Base-by-base conservation (phyloP, 2,329 filamentous ascomycete species). In the Xenoacremonium recifei region DNA sequence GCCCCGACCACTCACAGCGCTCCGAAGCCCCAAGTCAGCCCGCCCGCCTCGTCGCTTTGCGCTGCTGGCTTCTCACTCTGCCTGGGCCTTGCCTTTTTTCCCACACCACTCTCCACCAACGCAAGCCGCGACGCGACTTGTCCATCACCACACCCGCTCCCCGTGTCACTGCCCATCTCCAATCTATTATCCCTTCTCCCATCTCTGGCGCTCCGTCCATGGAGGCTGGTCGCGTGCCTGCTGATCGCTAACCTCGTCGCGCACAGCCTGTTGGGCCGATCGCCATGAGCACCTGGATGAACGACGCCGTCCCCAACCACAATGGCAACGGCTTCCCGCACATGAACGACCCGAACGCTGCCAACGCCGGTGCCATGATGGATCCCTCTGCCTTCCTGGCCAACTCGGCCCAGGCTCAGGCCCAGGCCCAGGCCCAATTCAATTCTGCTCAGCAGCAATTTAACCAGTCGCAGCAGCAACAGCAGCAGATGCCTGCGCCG, bases 201-300 rank as follows among this genome's bases (percentile, higher is more conserved):
- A 51, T 60, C 56, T 55, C 53, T 63, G 58, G 52, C 56, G 53
- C 53, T 54, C 53, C 59, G 7, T 66, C 65, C 59, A 69, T 69
- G 66, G 68, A 63, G 67, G 61, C 59, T 61, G 61, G 54, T 58
- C 56, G 55, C 52, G 55, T 66, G 57, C 55, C 58, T 62, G 56
- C 61, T 67, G 59, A 66, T 70, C 60, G 65, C 69, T 73, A 66
- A 77, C 72, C 59, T 64, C 60, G 62, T 58, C 56, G 56, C 61
- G 58, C 58, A 59, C 60, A 69, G 66, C 60, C 65, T 66, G 72
- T 70, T 63, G 60, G 65, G 64, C 58, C 64, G 64, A 65, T 70
- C 65, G 77, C 77, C 73, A 84, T 85, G 81, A 84, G 77, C 74
- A 79, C 80, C 72, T 85, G 81, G 82, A 83, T 84, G 75, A 85